Percentiles rank a stretch among this genome's conserved stretches.
phyloP scores from a whole-genome alignment of 2,329 filamentous ascomycete genomes.

The Xylariaceae sp. region DNA sequence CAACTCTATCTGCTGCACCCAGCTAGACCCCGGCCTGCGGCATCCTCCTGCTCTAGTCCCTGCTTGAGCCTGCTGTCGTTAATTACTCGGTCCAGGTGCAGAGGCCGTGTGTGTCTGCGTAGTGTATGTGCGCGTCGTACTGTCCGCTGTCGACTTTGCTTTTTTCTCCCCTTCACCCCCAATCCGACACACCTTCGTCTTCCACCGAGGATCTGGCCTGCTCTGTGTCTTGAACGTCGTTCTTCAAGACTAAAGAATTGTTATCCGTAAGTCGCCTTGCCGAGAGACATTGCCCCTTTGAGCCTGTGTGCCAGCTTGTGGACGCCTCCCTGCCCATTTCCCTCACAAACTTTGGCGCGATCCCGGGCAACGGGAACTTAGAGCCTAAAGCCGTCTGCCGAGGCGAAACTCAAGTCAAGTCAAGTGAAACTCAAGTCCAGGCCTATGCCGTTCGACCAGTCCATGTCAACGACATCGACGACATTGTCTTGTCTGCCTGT shows the following conservation, averaged over 20 bases:
- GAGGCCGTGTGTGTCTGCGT: constrained; percentile 16
- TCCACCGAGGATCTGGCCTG: constrained; percentile 17
- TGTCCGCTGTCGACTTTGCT: constrained; percentile 14
- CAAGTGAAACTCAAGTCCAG: too few species aligned
- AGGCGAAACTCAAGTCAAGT: constrained; percentile 6
- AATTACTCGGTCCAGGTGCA: too few species aligned
- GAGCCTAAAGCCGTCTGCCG: constrained; percentile 10
- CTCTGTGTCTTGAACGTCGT: constrained; percentile 18
- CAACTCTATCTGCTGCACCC: constrained; percentile 15
- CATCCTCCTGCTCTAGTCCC: too few species aligned
- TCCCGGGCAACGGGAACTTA: constrained; percentile 1
- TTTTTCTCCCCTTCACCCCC: constrained; percentile 5
- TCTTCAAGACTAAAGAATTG: constrained; percentile 18
- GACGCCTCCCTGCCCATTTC: constrained; percentile 1
- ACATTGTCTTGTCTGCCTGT: too few species aligned
- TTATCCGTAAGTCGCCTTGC: constrained; percentile 14
- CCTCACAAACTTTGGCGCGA: neutral
- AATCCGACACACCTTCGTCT: too few species aligned
- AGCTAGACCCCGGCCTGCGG: too few species aligned
- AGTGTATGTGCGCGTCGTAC: constrained; percentile 24
- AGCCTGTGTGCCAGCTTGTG: neutral
- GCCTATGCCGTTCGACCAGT: too few species aligned
- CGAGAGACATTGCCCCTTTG: constrained; percentile 11
- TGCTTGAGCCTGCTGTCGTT: too few species aligned
- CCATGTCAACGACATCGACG: too few species aligned